Evolutionary conservation across 192 early-diverging fungal species (phyloP), one percentile per base, ranked within the genome.

Genomic region (Rhizoclosmatium sp.): DNA sequence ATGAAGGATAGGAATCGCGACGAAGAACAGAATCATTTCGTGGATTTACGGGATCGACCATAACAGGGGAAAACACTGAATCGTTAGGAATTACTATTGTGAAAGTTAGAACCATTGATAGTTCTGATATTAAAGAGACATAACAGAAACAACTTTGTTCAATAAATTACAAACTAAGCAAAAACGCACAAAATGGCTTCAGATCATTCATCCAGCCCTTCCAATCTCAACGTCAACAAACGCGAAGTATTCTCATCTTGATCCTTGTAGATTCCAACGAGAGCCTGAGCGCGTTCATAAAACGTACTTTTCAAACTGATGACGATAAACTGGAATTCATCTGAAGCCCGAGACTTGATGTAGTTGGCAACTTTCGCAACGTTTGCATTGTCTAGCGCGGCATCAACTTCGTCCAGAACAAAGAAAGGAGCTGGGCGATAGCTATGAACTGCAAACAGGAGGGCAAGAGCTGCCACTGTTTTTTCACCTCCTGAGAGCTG

Each of bases 331-430:
- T 99, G 98, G 64, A 97, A 93, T 14, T 48, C 71, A 47, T 83
- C 77, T 31, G 65, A 67, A 3, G 85, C 92, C 74, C 95, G 92
- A 72, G 92, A 89, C 44, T 93, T 90, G 69, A 99, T 91, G 80
- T 99, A 99, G 71, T 91, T 90, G 1, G 95, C 94, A 51, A 99
- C 93, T 82, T 93, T 93, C 40, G 93, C 89, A 5, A 99, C 98
- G 75, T 99, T 99, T 65, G 95, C 91, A 83, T 96, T 95, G 81
- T 99, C 98, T 14, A 99, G 87, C 1, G 98, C 98, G 3, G 98
- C 98, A 83, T 99, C 98, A 7, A 99, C 96, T 85, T 99, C 98
- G 81, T 99, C 98, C 47, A 99, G 87, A 10, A 99, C 95, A 93
- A 99, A 99, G 87, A 99, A 99, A 2, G 98, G 98, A 4, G 98